Percentiles rank a stretch among this genome's conserved stretches.
phyloP scores from a whole-genome alignment of 768 basidiomycete genomes.

The Clitopilus passeckerianus region DNA sequence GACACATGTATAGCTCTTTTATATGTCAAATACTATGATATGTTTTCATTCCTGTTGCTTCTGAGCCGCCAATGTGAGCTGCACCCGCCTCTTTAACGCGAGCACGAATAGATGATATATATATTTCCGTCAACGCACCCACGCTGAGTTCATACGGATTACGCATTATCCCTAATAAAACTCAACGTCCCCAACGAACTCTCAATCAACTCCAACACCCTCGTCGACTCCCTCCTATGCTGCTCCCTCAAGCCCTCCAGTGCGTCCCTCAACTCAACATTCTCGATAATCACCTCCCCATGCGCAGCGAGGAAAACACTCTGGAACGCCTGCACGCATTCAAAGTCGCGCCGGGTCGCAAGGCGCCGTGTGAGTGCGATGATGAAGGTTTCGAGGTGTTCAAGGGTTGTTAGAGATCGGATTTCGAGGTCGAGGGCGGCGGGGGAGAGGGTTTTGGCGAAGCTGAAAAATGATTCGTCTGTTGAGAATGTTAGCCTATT shows the following conservation, averaged over 20 bases:
- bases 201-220: slow-evolving; percentile 71
- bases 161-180: slow-evolving; percentile 70
- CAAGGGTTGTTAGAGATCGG: slow-evolving; percentile 65
- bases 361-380: slow-evolving; percentile 70
- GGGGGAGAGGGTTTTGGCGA: slow-evolving; percentile 82
- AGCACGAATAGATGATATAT: neutral
- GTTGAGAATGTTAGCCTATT: slow-evolving; percentile 1
- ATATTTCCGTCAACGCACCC: neutral
- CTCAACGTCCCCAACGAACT: slow-evolving; percentile 71
- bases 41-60: too few relatives aligned
- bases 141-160: neutral
- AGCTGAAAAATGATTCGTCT: slow-evolving; percentile 83
- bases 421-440: slow-evolving; percentile 90
- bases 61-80: too few relatives aligned
- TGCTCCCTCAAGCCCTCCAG: slow-evolving; percentile 56
- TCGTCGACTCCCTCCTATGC: slow-evolving; percentile 73
- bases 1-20: too few relatives aligned
- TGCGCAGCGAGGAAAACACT: slow-evolving; percentile 83
- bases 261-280: slow-evolving; percentile 54
- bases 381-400: slow-evolving; percentile 65
- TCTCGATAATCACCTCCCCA: slow-evolving; percentile 72
- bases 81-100: too few relatives aligned
- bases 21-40: too few relatives aligned
- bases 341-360: slow-evolving; percentile 82
- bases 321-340: slow-evolving; percentile 88